phyloP scores from a whole-genome alignment of 768 basidiomycete species.

The Rossbeevera mucosa region DNA sequence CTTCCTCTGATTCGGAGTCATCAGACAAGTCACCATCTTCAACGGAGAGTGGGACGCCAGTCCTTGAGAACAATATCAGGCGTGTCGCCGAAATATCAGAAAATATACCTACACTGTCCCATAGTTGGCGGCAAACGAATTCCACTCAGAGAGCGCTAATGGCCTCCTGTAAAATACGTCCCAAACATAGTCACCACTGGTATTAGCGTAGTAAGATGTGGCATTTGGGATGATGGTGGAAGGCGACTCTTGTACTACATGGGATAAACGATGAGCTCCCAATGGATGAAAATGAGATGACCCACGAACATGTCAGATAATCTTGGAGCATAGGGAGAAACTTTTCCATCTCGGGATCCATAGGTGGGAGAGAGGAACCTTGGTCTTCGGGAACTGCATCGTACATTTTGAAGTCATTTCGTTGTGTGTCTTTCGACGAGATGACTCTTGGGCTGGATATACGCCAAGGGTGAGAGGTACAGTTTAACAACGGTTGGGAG shows the following conservation, averaged over 20 bases:
- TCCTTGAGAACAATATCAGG: slow-evolving; percentile 34
- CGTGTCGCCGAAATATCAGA: neutral
- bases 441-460: slow-evolving; percentile 49
- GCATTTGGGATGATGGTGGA: slow-evolving; percentile 4
- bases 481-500: neutral
- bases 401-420: slow-evolving; percentile 58
- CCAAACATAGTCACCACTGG: slow-evolving; percentile 70
- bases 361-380: slow-evolving; percentile 24
- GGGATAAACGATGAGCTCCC: neutral
- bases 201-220: neutral
- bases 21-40: slow-evolving; percentile 53
- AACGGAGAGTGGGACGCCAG: slow-evolving; percentile 57
- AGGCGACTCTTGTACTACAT: slow-evolving; percentile 26
- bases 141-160: slow-evolving; percentile 55
- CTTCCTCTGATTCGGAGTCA: slow-evolving; percentile 59
- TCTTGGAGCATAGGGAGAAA: slow-evolving; percentile 75
- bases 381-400: slow-evolving; percentile 56
- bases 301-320: slow-evolving; percentile 55
- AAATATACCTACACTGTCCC: slow-evolving; percentile 55
- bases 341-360: slow-evolving; percentile 67
- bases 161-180: slow-evolving; percentile 79
- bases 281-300: neutral
- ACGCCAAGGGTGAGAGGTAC: neutral
- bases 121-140: slow-evolving; percentile 48
- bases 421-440: slow-evolving; percentile 45